phyloP scores from a whole-genome alignment of 164 flowering plant species.

The Nymphaea thermarum region DNA sequence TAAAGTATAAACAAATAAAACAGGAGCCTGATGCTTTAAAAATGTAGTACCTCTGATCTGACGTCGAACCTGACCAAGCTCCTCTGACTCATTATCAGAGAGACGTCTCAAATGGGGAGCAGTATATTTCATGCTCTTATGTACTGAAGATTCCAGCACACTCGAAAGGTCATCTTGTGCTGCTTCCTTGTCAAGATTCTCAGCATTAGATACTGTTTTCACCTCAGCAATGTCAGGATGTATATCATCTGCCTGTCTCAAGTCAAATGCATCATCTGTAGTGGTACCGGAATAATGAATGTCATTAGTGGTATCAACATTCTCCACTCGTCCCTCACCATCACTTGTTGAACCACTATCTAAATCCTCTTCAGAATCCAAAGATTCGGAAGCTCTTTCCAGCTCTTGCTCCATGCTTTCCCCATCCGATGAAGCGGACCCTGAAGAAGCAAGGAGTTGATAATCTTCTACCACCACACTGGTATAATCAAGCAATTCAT shows the following conservation, averaged over 20 bases:
- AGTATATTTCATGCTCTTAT: constrained; percentile 34
- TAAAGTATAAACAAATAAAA: not conserved
- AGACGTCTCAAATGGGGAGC: constrained; percentile 73
- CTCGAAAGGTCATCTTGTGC: not conserved
- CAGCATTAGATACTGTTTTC: not conserved
- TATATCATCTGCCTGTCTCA: not conserved
- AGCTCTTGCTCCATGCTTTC: not conserved
- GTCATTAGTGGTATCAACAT: not conserved
- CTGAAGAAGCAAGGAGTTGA: not conserved
- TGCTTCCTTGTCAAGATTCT: not conserved
- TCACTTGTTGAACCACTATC: not conserved
- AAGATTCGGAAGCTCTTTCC: not conserved
- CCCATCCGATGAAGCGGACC: not conserved
- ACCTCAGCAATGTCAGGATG: not conserved
- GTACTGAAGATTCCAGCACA: not conserved
- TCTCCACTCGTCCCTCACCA: not conserved
- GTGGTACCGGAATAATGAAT: not conserved
- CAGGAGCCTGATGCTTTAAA: not conserved
- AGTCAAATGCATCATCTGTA: not conserved
- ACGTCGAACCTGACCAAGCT: constrained; percentile 52
- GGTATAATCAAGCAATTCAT: constrained; percentile 24
- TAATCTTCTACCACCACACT: not conserved
- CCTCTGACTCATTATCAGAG: constrained; percentile 39
- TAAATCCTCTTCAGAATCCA: not conserved
- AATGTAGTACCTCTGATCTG: constrained; percentile 47